Evolutionary conservation across 345 rosid species (phyloP).

Genomic region (Triadica sebifera): DNA sequence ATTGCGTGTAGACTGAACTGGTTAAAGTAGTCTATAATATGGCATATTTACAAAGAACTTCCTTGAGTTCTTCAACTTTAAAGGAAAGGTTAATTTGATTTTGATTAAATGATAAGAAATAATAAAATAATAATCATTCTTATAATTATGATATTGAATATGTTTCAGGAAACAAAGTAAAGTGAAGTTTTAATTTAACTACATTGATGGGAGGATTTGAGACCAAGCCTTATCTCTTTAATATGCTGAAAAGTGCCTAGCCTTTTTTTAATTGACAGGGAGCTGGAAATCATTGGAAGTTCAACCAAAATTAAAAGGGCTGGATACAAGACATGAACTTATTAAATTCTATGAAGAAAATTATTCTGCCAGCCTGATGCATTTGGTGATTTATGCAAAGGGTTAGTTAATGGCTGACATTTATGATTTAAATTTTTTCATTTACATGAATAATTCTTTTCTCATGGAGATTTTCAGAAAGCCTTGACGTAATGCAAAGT

Average conservation of each 20-base stretch:
- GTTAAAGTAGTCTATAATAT: background rate
- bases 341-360: constrained; percentile 71
- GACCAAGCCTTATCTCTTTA: background rate
- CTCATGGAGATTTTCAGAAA: constrained; percentile 43
- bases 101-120: background rate
- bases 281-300: constrained; percentile 82
- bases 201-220: background rate
- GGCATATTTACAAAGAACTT: background rate
- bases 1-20: no score
- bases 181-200: background rate
- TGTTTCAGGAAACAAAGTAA: background rate
- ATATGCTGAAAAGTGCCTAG: background rate
- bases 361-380: constrained; percentile 92
- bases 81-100: background rate
- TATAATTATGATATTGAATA: background rate
- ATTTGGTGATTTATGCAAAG: constrained; percentile 74
- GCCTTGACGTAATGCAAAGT: constrained; percentile 61
- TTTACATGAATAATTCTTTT: background rate
- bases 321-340: constrained; percentile 75
- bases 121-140: background rate
- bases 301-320: constrained; percentile 69
- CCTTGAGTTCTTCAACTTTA: background rate
- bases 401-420: constrained; percentile 38
- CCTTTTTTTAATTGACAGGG: constrained; percentile 41
- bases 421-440: background rate